phyloP scores from a whole-genome alignment of 2,329 filamentous ascomycete species.

The Diaporthe nobilis region DNA sequence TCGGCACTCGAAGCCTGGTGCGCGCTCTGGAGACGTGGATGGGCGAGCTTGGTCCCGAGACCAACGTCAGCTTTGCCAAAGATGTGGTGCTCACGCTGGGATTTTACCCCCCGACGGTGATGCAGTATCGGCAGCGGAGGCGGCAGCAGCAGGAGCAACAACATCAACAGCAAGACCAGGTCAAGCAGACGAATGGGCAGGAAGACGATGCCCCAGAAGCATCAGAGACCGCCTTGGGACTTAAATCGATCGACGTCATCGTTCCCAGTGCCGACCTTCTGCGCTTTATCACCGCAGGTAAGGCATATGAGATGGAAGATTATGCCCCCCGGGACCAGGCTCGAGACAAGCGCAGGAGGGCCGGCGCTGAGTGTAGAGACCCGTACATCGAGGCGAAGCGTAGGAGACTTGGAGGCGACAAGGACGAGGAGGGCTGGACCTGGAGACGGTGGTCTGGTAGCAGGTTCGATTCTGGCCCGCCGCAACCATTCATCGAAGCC shows the following conservation, averaged over 20 bases:
- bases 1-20: slow-evolving; percentile 66
- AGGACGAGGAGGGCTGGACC: slow-evolving; percentile 67
- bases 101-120: slow-evolving; percentile 58
- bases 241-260: slow-evolving; percentile 66
- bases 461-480: not conserved
- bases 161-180: not conserved
- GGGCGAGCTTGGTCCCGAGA: slow-evolving; percentile 52
- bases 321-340: not conserved
- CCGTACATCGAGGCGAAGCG: slow-evolving; percentile 54
- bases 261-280: slow-evolving; percentile 63
- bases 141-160: not conserved
- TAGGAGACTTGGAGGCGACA: slow-evolving; percentile 61
- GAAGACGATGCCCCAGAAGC: slow-evolving; percentile 36
- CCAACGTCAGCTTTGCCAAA: slow-evolving; percentile 53
- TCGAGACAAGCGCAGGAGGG: slow-evolving; percentile 47
- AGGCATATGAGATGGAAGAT: slow-evolving; percentile 41
- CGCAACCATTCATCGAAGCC: slow-evolving; percentile 65
- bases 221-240: slow-evolving; percentile 46
- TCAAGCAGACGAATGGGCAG: slow-evolving; percentile 32
- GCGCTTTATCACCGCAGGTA: slow-evolving; percentile 61
- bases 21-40: slow-evolving; percentile 67
- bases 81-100: slow-evolving; percentile 67
- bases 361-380: not conserved
- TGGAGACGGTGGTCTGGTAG: slow-evolving; percentile 54
- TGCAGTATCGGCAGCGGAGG: not conserved